Evolutionary conservation across 768 basidiomycete genomes (phyloP).

Genomic region (Agaricus bisporus): DNA sequence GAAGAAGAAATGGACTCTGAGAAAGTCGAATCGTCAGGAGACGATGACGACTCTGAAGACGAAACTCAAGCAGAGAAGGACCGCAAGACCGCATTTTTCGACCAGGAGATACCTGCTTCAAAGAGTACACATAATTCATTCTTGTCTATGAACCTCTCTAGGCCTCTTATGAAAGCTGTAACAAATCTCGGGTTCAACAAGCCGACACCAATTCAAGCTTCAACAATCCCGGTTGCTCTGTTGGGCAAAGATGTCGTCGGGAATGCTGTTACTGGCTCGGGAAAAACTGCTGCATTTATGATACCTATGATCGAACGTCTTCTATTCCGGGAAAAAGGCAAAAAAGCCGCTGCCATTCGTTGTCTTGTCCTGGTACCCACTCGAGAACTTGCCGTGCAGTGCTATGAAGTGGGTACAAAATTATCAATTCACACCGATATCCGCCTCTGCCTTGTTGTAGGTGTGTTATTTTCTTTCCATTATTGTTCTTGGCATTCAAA

Average conservation of each 20-base stretch:
- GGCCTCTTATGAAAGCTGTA: constrained; percentile 87
- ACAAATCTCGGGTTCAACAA: constrained; percentile 73
- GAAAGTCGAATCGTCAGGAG: constrained; percentile 20
- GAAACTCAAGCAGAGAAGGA: constrained; percentile 65
- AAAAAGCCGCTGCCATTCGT: constrained; percentile 77
- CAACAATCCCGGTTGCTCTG: constrained; percentile 89
- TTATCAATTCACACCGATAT: constrained; percentile 86
- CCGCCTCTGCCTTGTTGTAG: constrained; percentile 86
- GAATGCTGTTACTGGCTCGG: constrained; percentile 93
- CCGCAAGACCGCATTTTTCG: constrained; percentile 87
- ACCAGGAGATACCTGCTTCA: constrained; percentile 42
- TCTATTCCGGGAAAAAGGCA: constrained; percentile 85
- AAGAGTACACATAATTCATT: constrained; percentile 67
- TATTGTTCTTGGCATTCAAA: constrained; percentile 5
- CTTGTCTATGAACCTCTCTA: constrained; percentile 90
- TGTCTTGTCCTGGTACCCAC: constrained; percentile 94
- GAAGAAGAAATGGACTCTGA: constrained; percentile 28
- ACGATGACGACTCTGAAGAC: constrained; percentile 27
- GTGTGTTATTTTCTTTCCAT: constrained; percentile 35
- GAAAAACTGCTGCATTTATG: constrained; percentile 97
- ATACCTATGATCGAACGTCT: constrained; percentile 92
- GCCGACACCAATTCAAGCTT: constrained; percentile 95
- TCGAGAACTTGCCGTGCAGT: constrained; percentile 93
- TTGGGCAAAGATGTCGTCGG: constrained; percentile 96
- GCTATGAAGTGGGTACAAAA: constrained; percentile 85